These are phyloP conservation scores for Amanita fuliginea DNA, from an alignment of 768 basidiomycete genomes.

Conservation along the genomic window DNA sequence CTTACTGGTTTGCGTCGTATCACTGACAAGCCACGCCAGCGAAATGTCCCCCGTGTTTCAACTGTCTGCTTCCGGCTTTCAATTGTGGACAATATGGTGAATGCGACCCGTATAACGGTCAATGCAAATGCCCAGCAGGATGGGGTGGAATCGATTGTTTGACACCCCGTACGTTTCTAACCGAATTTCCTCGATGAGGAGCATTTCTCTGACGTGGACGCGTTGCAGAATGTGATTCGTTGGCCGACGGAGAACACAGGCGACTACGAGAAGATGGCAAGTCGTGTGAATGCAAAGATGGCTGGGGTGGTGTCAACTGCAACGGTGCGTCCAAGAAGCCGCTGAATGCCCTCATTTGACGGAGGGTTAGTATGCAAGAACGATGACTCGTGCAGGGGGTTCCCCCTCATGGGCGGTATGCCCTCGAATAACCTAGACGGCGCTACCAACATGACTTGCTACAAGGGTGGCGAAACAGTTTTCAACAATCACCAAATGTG, in stretches of 20 bases:
- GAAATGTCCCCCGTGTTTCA: constrained; percentile 86
- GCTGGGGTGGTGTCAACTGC: constrained; percentile 95
- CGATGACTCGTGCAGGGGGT: constrained; percentile 68
- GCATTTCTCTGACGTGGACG: neutral
- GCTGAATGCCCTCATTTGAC: constrained; percentile 1
- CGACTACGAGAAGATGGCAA: constrained; percentile 67
- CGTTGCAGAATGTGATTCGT: constrained; percentile 78
- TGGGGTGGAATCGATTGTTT: constrained; percentile 97
- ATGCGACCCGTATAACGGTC: constrained; percentile 88
- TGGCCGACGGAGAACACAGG: constrained; percentile 82
- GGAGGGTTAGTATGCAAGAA: constrained; percentile 65
- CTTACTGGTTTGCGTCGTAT: neutral
- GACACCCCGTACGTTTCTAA: constrained; percentile 60
- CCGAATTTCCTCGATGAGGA: neutral
- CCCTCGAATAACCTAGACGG: constrained; percentile 26
- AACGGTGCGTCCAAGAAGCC: constrained; percentile 48
- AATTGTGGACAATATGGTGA: constrained; percentile 87
- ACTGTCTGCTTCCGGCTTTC: constrained; percentile 87
- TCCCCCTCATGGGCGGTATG: constrained; percentile 49
- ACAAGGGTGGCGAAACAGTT: constrained; percentile 45
- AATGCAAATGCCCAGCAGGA: constrained; percentile 95
- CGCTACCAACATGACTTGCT: constrained; percentile 13
- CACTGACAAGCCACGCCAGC: constrained; percentile 18
- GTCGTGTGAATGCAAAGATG: constrained; percentile 83
- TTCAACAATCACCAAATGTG: constrained; percentile 97